These are phyloP conservation scores for Gelatoporia subvermispora DNA, from an alignment of 768 basidiomycete genomes.

Conservation along the genomic window DNA sequence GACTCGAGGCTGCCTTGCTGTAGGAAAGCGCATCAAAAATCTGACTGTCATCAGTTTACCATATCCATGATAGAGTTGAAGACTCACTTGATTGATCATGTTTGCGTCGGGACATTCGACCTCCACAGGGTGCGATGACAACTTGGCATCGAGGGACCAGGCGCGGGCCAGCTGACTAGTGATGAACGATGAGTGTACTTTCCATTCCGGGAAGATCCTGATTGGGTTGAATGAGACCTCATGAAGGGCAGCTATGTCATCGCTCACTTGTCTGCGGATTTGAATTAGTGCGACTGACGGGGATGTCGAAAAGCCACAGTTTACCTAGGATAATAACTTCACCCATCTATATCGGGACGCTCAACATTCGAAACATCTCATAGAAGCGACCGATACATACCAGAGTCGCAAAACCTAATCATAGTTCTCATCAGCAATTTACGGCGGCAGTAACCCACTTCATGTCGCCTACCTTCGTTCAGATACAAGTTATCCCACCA, in stretches of 20 bases:
- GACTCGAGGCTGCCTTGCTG: conserved; percentile 78
- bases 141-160: conserved; percentile 78
- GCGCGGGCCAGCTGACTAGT: conserved; percentile 68
- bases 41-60: conserved; percentile 29
- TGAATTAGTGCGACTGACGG: no score
- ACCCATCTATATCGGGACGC: conserved; percentile 56
- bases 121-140: conserved; percentile 90
- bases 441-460: background rate
- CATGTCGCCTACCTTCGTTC: conserved; percentile 55
- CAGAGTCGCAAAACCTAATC: conserved; percentile 76
- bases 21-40: conserved; percentile 90
- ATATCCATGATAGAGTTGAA: background rate
- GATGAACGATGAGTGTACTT: conserved; percentile 77
- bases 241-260: background rate
- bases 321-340: conserved; percentile 78
- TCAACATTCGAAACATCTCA: background rate
- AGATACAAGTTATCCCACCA: conserved; percentile 89
- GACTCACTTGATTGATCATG: conserved; percentile 65
- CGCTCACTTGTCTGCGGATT: conserved; percentile 47
- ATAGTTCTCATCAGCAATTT: background rate
- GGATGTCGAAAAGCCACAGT: no score
- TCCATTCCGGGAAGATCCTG: conserved; percentile 85
- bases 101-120: conserved; percentile 89
- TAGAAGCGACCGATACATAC: conserved; percentile 33
- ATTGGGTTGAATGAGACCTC: background rate